Evolutionary conservation across 129 eudicot species (phyloP), one percentile per base, ranked within the genome.

Genomic region (Heracleum sosnowskyi): DNA sequence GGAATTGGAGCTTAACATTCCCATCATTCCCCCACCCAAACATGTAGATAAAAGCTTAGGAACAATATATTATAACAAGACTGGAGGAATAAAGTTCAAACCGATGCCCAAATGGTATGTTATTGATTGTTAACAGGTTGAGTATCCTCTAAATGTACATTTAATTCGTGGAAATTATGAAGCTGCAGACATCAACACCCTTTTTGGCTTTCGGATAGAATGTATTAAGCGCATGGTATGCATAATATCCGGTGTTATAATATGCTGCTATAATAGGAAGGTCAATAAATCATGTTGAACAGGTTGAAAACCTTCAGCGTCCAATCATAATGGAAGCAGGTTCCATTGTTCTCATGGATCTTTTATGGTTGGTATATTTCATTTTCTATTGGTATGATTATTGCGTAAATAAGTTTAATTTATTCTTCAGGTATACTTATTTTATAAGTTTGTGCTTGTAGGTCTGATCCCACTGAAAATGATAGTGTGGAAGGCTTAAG

Each of bases 381-480:
- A 7, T 71, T 22, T 46, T 8, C 1, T 79, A 42, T 76, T 71
- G 47, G 26, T 29, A 1, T n/a, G 39, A 24, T 36, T 33, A 35
- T 15, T 53, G 63, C 13, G 7, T 69, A 36, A 55, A 47, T 74
- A 44, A 46, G 18, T 79, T 49, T 24, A 5, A 66, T 60, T 57
- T 37, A 17, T n/a, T 62, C 22, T 28, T 81, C 74, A 51, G 40
- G 39, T 55, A 75, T 73, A 39, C 79, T 63, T 64, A 29, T 34
- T 33, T 8, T n/a, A 62, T 64, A 40, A 7, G 20, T 40, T 73
- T 29, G n/a, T 79, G 42, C 33, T 60, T 80, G 57, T 81, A 96
- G 99, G 99, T 96, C 99, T 24, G 97, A 96, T 82, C 99, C 97
- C 74, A 96, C 97, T n/a, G 99, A 96, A 46, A 96, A 96, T 75